A percentile compares a stretch with the other conserved stretches of the same genome.
Conservation (phyloP, 345 rosid genomes). For the thale cress (Arabidopsis thaliana) region TAIR10.1 NC_003074.8:1532001-1532500, state of each 20-base stretch:
- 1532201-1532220: neutral
- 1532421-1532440: conserved; percentile 9
- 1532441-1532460: conserved; percentile 10
- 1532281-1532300: conserved; percentile 19
- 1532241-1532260: neutral
- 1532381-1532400: conserved; percentile 1
- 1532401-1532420: neutral
- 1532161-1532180: conserved; percentile 8
- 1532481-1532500: neutral
- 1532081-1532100: conserved; percentile 39
- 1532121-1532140: neutral
- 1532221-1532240: conserved; percentile 4
- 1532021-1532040: conserved; percentile 49
- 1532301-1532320: neutral
- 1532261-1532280: neutral
- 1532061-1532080: conserved; percentile 43
- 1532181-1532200: neutral
- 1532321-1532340: neutral
- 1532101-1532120: conserved; percentile 11
- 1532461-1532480: conserved; percentile 1
- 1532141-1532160: neutral
- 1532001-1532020: conserved; percentile 44
- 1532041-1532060: conserved; percentile 41
- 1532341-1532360: conserved; percentile 5
- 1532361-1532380: conserved; percentile 22